Base-by-base conservation (phyloP, 352 stramenopile species). In the Phytophthora colocasiae region DNA sequence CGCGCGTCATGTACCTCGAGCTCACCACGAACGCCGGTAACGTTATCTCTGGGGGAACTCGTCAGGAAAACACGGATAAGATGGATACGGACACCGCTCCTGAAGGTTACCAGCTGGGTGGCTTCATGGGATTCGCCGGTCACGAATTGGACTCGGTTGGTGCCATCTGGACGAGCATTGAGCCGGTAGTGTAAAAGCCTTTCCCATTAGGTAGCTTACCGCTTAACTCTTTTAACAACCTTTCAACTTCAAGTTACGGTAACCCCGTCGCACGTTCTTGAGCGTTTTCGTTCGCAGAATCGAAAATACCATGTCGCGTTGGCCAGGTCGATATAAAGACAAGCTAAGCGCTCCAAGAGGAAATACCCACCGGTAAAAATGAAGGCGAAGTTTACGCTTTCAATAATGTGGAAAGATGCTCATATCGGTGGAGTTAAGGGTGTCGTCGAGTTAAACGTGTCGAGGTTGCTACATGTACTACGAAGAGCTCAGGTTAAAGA, bases 161-260 rank as follows among this genome's bases (percentile, higher is more conserved):
- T 9, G 48, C 48, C 31, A 24, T 56, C n/a, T 56, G 48, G 48
- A 44, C 48, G 11, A 56, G 48, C 48, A 44, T 43, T 56, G 11
- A 19, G 2, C 31, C 48, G 17, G 43, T 50, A 11, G 44, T 19
- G 19, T 50, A 43, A 19, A 22, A 2, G 22, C 0, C 2, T 22
- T 22, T 22, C 22, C 22, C 22, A 22, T 22, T 22, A 22, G 22
- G 22, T n/a, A n/a, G n/a, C n/a, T n/a, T n/a, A n/a, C n/a, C n/a
- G 22, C 22, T 22, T 22, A 22, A 22, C 22, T 0, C 1, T 22
- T 22, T 22, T 22, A 22, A 22, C 22, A 22, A 22, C 22, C 22
- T 22, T 22, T 22, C 22, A 22, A 22, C 22, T 22, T 22, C 1
- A 22, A 22, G 22, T 22, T 22, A 1, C 0, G 2, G 22, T 22